Evolutionary conservation across 371 early-diverging fungal genomes (phyloP), one percentile per base, ranked within the genome.

Genomic region (Entomophthora muscae): DNA sequence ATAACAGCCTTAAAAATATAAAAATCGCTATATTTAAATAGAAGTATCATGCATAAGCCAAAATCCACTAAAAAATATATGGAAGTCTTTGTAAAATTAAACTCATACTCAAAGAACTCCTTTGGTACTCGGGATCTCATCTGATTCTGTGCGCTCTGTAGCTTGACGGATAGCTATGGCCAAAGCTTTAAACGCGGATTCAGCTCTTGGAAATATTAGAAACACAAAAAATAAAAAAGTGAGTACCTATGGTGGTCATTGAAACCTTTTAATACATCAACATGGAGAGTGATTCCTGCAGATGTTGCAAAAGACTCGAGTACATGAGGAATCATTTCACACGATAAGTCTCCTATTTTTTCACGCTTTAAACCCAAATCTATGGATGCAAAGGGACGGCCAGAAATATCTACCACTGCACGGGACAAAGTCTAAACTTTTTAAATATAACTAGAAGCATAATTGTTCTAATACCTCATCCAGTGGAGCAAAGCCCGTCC

Each of bases 271-370:
- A 96, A 72, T 3, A 84, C 85, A 75, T 97, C 98, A 0, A 96
- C 94, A 66, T 96, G 98, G 57, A 97, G 78, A 0, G 98, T 97
- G 64, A 97, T 84, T 23, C 89, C 91, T 1, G 92, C 96, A 1
- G 85, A 78, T 58, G 83, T 83, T 10, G 96, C 93, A 79, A 97
- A 95, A 2, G 89, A 88, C 67, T 83, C 74, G 52, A 97, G 72
- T 17, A 97, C 86, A 67, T 96, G 96, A 42, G 95, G 95, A 65
- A 97, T 90, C 96, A 97, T 97, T 68, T 97, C 98, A 56, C 88
- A 87, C 1, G 89, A 89, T 64, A 97, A 70, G 7, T 75, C 69
- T 1, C 98, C 96, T 42, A 97, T 76, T 79, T 77, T 89, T 72
- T 93, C 94, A 24, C 96, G 80, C 72, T 87, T 90, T 66, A 97